These are phyloP conservation scores for Penicillium rolfsii DNA, from an alignment of 2,329 filamentous ascomycete species.

Conservation along the genomic window DNA sequence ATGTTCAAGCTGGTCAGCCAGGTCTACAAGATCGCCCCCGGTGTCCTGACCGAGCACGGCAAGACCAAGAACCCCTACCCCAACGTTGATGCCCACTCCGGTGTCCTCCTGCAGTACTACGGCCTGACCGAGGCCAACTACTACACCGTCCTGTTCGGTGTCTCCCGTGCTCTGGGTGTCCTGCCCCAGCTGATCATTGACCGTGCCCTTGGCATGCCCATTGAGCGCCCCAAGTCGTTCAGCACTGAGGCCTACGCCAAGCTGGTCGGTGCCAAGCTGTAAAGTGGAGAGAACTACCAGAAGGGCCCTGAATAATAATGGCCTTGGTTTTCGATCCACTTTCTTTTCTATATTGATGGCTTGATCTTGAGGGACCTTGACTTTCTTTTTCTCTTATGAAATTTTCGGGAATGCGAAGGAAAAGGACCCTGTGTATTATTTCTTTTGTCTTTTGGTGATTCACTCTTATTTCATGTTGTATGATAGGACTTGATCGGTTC, in stretches of 20 bases:
- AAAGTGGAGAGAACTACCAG: conserved; percentile 39
- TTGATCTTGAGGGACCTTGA: conserved; percentile 8
- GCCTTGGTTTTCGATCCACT: background rate
- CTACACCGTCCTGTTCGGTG: conserved; percentile 99
- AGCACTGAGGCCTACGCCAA: conserved; percentile 96
- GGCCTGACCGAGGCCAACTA: conserved; percentile 98
- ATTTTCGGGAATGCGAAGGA: background rate
- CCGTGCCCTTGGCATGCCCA: conserved; percentile 93
- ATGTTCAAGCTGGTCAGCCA: conserved; percentile 99
- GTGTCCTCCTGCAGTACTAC: conserved; percentile 99
- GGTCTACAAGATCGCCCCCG: conserved; percentile 99
- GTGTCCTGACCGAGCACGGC: conserved; percentile 97
- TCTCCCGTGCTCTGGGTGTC: conserved; percentile 96
- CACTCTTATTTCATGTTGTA: conserved; percentile 42
- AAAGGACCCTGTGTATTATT: conserved; percentile 30
- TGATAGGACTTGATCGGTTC: conserved; percentile 45
- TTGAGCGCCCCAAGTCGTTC: conserved; percentile 99
- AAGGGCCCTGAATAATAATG: background rate
- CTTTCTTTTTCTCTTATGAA: background rate
- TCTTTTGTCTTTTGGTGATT: conserved; percentile 26
- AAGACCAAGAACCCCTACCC: conserved; percentile 99
- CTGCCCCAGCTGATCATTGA: conserved; percentile 99
- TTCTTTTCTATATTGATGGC: conserved; percentile 1
- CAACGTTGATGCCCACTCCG: conserved; percentile 98
- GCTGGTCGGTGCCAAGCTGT: conserved; percentile 87